phyloP scores from a whole-genome alignment of 805 yeast genomes.

The Myxozyma neotropica region DNA sequence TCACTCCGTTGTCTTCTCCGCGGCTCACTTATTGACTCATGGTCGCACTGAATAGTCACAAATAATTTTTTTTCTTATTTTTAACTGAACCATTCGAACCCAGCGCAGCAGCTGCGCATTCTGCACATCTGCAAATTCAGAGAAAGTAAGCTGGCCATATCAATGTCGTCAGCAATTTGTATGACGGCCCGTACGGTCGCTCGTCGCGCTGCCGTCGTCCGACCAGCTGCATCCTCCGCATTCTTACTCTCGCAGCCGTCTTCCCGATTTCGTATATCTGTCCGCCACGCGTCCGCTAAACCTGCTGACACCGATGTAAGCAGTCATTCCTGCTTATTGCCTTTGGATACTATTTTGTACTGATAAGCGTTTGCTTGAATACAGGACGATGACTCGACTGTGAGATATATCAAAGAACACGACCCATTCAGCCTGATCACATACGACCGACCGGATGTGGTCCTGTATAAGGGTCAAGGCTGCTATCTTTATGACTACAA shows the following conservation, averaged over 20 bases:
- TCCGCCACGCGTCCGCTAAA: slow-evolving; percentile 6
- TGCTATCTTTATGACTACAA: slow-evolving; percentile 80
- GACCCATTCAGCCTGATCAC: slow-evolving; percentile 70
- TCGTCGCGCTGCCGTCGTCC: background rate
- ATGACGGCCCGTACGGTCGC: background rate
- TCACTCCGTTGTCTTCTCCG: background rate
- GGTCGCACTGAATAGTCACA: background rate
- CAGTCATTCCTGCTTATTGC: background rate
- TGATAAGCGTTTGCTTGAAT: slow-evolving; percentile 14
- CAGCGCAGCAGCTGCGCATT: too few species aligned
- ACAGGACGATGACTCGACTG: slow-evolving; percentile 41
- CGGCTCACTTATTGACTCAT: slow-evolving; percentile 5
- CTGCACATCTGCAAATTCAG: background rate
- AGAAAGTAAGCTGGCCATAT: background rate
- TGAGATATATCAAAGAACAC: slow-evolving; percentile 48
- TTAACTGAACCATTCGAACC: too few species aligned
- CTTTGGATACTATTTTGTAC: background rate
- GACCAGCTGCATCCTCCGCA: background rate
- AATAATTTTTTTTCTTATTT: background rate
- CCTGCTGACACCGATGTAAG: slow-evolving; percentile 2
- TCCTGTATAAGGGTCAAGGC: slow-evolving; percentile 79
- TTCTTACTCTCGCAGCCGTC: background rate
- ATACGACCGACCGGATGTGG: slow-evolving; percentile 75
- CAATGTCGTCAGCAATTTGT: slow-evolving; percentile 10
- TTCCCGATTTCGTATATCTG: background rate